Evolutionary conservation across 2,329 filamentous ascomycete genomes (phyloP).

Genomic region (Cercospora citrullina): DNA sequence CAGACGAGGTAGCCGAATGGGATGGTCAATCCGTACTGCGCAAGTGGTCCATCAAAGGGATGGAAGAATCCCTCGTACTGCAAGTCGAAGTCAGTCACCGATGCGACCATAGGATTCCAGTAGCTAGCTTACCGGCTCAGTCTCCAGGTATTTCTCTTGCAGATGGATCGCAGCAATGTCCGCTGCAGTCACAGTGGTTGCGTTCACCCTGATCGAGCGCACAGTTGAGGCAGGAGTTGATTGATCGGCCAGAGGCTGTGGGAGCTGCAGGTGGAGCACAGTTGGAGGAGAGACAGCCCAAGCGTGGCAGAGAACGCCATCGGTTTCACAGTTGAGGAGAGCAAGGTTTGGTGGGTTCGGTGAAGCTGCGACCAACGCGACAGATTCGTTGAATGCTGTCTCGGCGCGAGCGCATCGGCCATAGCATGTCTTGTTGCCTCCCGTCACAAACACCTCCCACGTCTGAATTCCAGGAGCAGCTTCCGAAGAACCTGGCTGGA

Average conservation of each 20-base stretch:
- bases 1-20: slow-evolving; percentile 69
- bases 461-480: slow-evolving; percentile 64
- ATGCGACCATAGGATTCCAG: not conserved
- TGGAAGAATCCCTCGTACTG: slow-evolving; percentile 69
- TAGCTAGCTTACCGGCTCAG: slow-evolving; percentile 34
- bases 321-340: slow-evolving; percentile 70
- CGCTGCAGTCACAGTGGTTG: slow-evolving; percentile 65
- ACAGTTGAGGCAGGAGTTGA: slow-evolving; percentile 64
- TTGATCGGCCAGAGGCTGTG: slow-evolving; percentile 61
- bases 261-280: slow-evolving; percentile 65
- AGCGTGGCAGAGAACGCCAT: slow-evolving; percentile 72
- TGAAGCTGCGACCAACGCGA: slow-evolving; percentile 58
- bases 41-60: slow-evolving; percentile 69
- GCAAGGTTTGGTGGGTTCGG: slow-evolving; percentile 67
- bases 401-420: slow-evolving; percentile 67
- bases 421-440: slow-evolving; percentile 76
- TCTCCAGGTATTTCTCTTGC: slow-evolving; percentile 58
- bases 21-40: slow-evolving; percentile 61
- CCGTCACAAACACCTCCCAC: slow-evolving; percentile 74
- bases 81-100: not conserved
- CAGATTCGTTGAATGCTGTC: slow-evolving; percentile 56
- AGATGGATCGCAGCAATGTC: slow-evolving; percentile 62
- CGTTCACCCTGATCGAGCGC: slow-evolving; percentile 66
- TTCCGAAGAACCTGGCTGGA: slow-evolving; percentile 62
- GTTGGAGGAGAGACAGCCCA: slow-evolving; percentile 67